These are phyloP conservation scores for Aspergillus sp. DNA, from an alignment of 2,329 filamentous ascomycete genomes.

Conservation along the genomic window DNA sequence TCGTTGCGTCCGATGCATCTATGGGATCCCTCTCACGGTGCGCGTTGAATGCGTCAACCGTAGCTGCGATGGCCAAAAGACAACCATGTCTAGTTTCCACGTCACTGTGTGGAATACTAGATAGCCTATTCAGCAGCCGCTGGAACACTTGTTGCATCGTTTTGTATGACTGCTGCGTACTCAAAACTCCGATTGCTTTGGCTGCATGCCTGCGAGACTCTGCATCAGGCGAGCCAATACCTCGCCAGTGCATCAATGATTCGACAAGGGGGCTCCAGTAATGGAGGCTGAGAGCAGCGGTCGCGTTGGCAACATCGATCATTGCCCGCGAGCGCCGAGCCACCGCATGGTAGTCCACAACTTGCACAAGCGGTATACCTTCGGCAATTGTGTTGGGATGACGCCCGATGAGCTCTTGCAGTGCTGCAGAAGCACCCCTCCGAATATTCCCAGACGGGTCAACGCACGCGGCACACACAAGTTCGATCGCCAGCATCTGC, in stretches of 20 bases:
- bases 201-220: conserved; percentile 73
- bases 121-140: conserved; percentile 36
- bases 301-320: conserved; percentile 70
- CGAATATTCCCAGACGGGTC: conserved; percentile 93
- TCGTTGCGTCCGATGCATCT: conserved; percentile 25
- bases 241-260: conserved; percentile 79
- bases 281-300: conserved; percentile 62
- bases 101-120: conserved; percentile 42
- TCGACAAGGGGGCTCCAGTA: conserved; percentile 72
- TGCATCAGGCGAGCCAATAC: conserved; percentile 77
- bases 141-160: conserved; percentile 36
- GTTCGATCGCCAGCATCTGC: conserved; percentile 76
- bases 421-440: conserved; percentile 84
- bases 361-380: conserved; percentile 84
- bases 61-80: conserved; percentile 43
- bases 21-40: conserved; percentile 21
- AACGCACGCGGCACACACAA: conserved; percentile 78
- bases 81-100: conserved; percentile 49
- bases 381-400: conserved; percentile 82
- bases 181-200: conserved; percentile 62
- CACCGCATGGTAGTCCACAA: conserved; percentile 90
- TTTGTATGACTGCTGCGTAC: conserved; percentile 35
- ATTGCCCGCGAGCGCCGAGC: conserved; percentile 84
- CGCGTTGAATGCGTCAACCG: conserved; percentile 36
- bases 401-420: conserved; percentile 90